Percentiles rank a stretch among this genome's conserved stretches.
Conservation (phyloP, 2,329 filamentous ascomycete genomes). For the Aspergillus niger region DNA sequence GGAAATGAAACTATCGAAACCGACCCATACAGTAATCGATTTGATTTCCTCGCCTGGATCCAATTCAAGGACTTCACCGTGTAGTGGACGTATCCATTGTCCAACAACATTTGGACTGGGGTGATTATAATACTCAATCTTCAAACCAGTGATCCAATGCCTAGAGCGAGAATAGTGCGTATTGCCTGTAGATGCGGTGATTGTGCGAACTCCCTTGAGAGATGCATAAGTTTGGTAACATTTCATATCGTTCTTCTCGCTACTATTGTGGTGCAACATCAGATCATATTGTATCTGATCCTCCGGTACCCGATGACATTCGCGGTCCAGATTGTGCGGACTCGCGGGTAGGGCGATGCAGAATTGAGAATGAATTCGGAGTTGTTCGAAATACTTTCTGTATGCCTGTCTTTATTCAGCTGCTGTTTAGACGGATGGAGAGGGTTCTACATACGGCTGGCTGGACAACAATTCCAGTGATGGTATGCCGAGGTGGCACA, state of each 20-base stretch:
- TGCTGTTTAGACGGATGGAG: not conserved
- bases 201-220: conserved; percentile 9
- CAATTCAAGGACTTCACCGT: conserved; percentile 1
- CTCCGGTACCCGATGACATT: conserved; percentile 9
- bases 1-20: not conserved
- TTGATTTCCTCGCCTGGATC: conserved; percentile 5
- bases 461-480: conserved; percentile 9
- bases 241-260: not conserved
- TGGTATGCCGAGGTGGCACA: conserved; percentile 3
- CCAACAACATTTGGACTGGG: conserved; percentile 11
- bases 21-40: conserved; percentile 12
- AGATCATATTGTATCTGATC: conserved; percentile 15
- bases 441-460: not conserved
- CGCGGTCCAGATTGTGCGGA: not conserved
- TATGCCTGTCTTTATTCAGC: conserved; percentile 5
- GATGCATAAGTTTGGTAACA: conserved; percentile 17
- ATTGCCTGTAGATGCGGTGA: conserved; percentile 10
- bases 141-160: conserved; percentile 12
- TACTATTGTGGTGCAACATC: conserved; percentile 1
- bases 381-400: conserved; percentile 1
- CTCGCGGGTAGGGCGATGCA: not conserved
- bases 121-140: conserved; percentile 12
- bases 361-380: conserved; percentile 10
- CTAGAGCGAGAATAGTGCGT: conserved; percentile 1
- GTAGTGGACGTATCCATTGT: conserved; percentile 13